These are phyloP conservation scores for Gossypium mustelinum DNA, from an alignment of 345 rosid species.

Conservation along the genomic window DNA sequence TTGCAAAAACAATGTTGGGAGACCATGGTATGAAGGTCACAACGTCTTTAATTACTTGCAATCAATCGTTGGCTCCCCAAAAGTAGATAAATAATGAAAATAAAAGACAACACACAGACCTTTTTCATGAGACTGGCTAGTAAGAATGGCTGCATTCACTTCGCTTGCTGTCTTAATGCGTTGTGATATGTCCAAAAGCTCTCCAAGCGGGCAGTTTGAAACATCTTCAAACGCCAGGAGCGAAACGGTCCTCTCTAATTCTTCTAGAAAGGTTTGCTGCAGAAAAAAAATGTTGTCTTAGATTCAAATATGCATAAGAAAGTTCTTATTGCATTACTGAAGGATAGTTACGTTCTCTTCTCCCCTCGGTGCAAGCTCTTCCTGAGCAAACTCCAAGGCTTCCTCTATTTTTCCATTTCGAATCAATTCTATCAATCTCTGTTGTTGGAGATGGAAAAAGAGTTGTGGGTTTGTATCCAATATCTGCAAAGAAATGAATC, in stretches of 20 bases:
- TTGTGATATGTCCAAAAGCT: conserved; percentile 83
- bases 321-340: background rate
- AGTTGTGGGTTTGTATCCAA: conserved; percentile 90
- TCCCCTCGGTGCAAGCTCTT: conserved; percentile 97
- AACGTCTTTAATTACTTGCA: background rate
- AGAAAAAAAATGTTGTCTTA: conserved; percentile 4
- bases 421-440: conserved; percentile 89
- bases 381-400: conserved; percentile 98
- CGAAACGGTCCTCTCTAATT: conserved; percentile 90
- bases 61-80: background rate
- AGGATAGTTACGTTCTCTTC: conserved; percentile 69
- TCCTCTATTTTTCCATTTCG: conserved; percentile 87
- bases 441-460: conserved; percentile 99
- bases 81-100: background rate
- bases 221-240: conserved; percentile 89
- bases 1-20: background rate
- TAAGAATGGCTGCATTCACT: conserved; percentile 95
- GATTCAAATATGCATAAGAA: conserved; percentile 15
- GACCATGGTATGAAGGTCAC: background rate
- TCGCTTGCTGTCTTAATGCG: conserved; percentile 95
- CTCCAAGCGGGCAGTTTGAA: conserved; percentile 80
- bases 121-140: conserved; percentile 97
- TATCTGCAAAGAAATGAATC: conserved; percentile 42
- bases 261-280: conserved; percentile 85
- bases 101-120: conserved; percentile 33